These are phyloP conservation scores for Populus simonii DNA, from an alignment of 345 rosid genomes.

Conservation along the genomic window DNA sequence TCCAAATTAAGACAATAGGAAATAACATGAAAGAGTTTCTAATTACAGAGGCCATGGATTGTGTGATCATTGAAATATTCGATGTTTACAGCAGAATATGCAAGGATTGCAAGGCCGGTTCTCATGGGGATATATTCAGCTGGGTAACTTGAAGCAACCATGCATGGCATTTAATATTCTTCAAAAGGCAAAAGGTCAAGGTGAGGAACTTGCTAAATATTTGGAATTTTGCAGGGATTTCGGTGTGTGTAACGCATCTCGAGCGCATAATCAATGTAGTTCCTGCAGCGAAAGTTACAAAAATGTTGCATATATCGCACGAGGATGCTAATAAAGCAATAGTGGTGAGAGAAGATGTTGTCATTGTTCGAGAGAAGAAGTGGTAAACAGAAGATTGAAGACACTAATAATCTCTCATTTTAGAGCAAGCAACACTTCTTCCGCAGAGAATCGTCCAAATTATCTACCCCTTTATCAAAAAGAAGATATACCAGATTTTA, in stretches of 20 bases:
- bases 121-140: slow-evolving; percentile 36
- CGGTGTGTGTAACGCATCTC: slow-evolving; percentile 55
- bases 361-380: neutral
- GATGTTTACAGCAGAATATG: slow-evolving; percentile 62
- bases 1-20: slow-evolving; percentile 69
- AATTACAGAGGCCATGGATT: slow-evolving; percentile 74
- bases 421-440: neutral
- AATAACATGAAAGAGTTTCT: slow-evolving; percentile 13
- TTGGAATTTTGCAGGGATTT: slow-evolving; percentile 51
- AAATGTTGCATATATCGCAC: neutral
- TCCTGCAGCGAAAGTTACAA: slow-evolving; percentile 4
- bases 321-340: slow-evolving; percentile 1
- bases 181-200: slow-evolving; percentile 48
- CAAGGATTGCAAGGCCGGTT: slow-evolving; percentile 39
- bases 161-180: slow-evolving; percentile 51
- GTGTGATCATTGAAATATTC: slow-evolving; percentile 53
- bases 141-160: slow-evolving; percentile 41
- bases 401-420: slow-evolving; percentile 30
- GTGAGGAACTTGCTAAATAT: slow-evolving; percentile 37
- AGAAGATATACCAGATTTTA: slow-evolving; percentile 50
- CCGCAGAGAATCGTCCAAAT: neutral
- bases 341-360: slow-evolving; percentile 19
- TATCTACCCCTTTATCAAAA: slow-evolving; percentile 9
- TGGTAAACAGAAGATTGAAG: slow-evolving; percentile 13
- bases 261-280: slow-evolving; percentile 37